Base-by-base conservation (phyloP, 768 basidiomycete species). In the Lentinula sp. region DNA sequence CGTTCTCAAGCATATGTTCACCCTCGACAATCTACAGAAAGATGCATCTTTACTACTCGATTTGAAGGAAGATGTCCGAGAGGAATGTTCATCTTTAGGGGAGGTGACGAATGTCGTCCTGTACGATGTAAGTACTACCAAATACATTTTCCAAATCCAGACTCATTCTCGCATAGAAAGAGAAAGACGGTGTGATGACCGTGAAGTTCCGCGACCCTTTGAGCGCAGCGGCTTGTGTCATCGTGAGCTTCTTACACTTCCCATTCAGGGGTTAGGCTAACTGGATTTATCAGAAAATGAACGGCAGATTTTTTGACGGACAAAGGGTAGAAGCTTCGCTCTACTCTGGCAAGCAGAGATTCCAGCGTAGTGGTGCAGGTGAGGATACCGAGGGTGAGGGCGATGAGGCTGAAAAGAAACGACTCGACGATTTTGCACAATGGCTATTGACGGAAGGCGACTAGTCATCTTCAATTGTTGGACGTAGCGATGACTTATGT, bases 1-100 rank as follows among this genome's bases (percentile, higher is more conserved):
- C 8, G 93, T 99, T 0, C 77, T 99, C 64, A 95, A 93, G 71
- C 87, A 93, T 67, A 98, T 98, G 95, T 99, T 99, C 69, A 88
- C 89, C 4, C 77, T 93, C 18, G 72, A 88, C 66, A 91, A 95
- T 65, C 81, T 98, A 0, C 88, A 92, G 36, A 85, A 94, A 66
- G 95, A 98, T 67, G 77, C 91, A 0, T 80, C 91, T 6, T 74
- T 98, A 28, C 75, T 98, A 18, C 82, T 98, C 13, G 96, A 98
- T 66, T 80, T 98, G 56, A 98, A 98, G 70, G 94, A 97, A 68
- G 96, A 98, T 66, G 95, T 98, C 16, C 84, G 96, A 59, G 95
- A 96, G 37, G 96, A 98, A 70, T 94, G 94, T 64, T 85, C 90
- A 54, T 82, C 82, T 0, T 72, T 98, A 12, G 97, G 97, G 33